phyloP scores from a whole-genome alignment of 148 eudicot genomes.

The Cornus suecica region DNA sequence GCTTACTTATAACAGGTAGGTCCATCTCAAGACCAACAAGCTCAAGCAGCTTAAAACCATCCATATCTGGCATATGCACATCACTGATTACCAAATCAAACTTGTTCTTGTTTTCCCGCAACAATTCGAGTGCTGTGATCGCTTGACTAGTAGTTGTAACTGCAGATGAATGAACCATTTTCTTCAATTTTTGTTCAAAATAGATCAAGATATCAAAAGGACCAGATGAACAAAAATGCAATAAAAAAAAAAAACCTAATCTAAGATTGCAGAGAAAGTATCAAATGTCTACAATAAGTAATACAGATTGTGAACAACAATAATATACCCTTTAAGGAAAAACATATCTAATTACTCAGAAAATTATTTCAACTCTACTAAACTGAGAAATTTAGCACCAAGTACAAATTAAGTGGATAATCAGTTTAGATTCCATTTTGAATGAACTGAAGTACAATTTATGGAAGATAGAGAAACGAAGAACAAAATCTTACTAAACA shows the following conservation, averaged over 20 bases:
- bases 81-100: constrained; percentile 63
- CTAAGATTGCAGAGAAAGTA: neutral
- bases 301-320: neutral
- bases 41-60: constrained; percentile 66
- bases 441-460: neutral
- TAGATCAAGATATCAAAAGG: neutral
- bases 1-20: constrained; percentile 63
- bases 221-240: neutral
- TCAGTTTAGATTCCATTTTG: neutral
- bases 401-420: neutral
- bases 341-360: neutral
- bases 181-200: neutral
- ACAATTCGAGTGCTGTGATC: constrained; percentile 37
- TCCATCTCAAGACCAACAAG: constrained; percentile 67
- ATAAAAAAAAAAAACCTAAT: constrained; percentile 13
- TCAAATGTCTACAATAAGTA: neutral
- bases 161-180: constrained; percentile 17
- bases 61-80: constrained; percentile 70
- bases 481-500: neutral
- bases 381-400: neutral
- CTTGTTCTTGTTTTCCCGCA: constrained; percentile 45
- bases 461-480: neutral
- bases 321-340: neutral
- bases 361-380: neutral
- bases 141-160: constrained; percentile 56